Conservation (phyloP, 192 early-diverging fungal genomes). For the Chytriomyces confervae region DNA sequence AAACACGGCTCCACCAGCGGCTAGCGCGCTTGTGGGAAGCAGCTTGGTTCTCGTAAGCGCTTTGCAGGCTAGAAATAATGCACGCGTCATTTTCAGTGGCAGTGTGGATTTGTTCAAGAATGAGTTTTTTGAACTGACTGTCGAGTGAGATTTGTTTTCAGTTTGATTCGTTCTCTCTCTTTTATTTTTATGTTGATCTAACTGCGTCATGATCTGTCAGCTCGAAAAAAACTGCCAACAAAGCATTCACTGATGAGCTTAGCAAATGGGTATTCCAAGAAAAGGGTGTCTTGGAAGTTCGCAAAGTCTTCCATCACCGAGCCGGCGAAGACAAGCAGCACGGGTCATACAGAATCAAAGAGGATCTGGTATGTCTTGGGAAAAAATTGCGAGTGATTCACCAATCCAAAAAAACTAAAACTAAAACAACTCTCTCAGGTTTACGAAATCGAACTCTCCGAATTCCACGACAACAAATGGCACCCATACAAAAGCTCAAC, state of each 20-base stretch:
- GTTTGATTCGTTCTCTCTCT: neutral
- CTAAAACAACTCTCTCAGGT: conserved; percentile 50
- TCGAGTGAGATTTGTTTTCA: conserved; percentile 5
- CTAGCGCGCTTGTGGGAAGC: conserved; percentile 59
- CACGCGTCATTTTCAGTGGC: conserved; percentile 83
- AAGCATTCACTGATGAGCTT: conserved; percentile 74
- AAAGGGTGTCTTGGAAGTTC: conserved; percentile 82
- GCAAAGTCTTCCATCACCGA: conserved; percentile 68
- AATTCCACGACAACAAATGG: conserved; percentile 82
- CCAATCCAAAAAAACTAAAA: neutral
- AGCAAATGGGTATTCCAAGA: conserved; percentile 92
- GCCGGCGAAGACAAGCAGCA: conserved; percentile 67
- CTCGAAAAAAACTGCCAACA: conserved; percentile 63
- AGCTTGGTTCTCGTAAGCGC: conserved; percentile 77
- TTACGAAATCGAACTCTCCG: conserved; percentile 80
- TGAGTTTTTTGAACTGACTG: conserved; percentile 54
- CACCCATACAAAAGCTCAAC: conserved; percentile 79
- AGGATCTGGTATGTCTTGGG: conserved; percentile 72
- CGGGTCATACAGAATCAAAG: conserved; percentile 90
- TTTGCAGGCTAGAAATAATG: conserved; percentile 89
- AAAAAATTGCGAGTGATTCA: neutral
- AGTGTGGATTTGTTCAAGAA: conserved; percentile 85
- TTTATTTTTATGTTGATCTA: conserved; percentile 3
- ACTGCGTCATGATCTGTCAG: neutral
- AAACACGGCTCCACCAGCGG: conserved; percentile 46